These are phyloP conservation scores for Amniculicola lignicola DNA, from an alignment of 495 filamentous ascomycete genomes.

Conservation along the genomic window DNA sequence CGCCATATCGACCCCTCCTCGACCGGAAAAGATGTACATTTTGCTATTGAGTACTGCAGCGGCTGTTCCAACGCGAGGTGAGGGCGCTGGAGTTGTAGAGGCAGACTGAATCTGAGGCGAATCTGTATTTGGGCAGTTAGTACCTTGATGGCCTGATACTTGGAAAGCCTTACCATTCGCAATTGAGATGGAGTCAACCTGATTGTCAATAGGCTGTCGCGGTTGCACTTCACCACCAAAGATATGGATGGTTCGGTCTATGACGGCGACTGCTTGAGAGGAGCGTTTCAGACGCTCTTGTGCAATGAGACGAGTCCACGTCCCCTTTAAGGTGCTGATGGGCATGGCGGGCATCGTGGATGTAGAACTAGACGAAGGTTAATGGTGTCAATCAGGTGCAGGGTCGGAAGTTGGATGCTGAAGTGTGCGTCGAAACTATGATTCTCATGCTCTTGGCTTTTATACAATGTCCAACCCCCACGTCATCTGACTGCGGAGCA, in stretches of 20 bases:
- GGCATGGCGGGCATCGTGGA: not conserved
- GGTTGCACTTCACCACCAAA: constrained; percentile 42
- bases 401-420: too few relatives aligned
- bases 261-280: constrained; percentile 35
- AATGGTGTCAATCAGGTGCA: too few relatives aligned
- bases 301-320: constrained; percentile 19
- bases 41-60: constrained; percentile 44
- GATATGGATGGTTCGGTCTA: constrained; percentile 30
- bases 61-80: constrained; percentile 54
- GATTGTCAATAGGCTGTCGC: constrained; percentile 39
- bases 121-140: constrained; percentile 13
- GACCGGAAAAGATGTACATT: constrained; percentile 57
- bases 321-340: constrained; percentile 9
- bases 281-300: constrained; percentile 34
- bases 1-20: constrained; percentile 53
- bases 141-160: constrained; percentile 1
- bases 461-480: too few relatives aligned
- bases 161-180: not conserved
- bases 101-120: constrained; percentile 11
- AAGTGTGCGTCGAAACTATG: too few relatives aligned
- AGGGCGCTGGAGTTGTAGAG: constrained; percentile 3
- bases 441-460: too few relatives aligned
- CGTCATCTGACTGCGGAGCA: too few relatives aligned
- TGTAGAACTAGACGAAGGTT: too few relatives aligned
- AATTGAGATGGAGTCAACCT: constrained; percentile 34